Evolutionary conservation across 2,329 filamentous ascomycete genomes (phyloP).

Genomic region (Alternaria sp.): DNA sequence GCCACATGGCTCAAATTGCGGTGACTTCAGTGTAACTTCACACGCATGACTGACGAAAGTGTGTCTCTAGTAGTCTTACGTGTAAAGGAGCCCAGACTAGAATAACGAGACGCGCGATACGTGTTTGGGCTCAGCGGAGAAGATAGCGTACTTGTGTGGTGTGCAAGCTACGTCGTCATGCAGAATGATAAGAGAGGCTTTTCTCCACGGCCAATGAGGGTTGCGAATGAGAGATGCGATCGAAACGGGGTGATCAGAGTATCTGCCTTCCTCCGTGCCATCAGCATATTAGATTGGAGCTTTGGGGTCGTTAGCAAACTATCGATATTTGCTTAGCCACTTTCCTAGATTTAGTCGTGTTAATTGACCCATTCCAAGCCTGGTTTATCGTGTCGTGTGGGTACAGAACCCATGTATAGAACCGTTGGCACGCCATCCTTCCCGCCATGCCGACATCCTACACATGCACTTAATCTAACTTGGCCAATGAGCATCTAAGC

Average conservation of each 20-base stretch:
- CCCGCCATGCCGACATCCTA: background rate
- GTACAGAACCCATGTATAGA: background rate
- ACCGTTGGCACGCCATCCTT: slow-evolving; percentile 7
- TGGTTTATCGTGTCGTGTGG: background rate
- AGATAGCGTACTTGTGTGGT: background rate
- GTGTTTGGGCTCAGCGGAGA: background rate
- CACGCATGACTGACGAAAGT: background rate
- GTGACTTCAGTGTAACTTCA: slow-evolving; percentile 8
- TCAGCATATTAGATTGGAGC: background rate
- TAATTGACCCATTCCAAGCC: background rate
- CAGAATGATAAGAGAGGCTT: background rate
- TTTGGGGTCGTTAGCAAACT: background rate
- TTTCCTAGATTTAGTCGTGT: background rate
- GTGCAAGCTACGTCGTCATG: background rate
- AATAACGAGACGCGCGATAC: background rate
- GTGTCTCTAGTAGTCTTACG: background rate
- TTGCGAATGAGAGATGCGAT: background rate
- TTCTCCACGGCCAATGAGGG: background rate
- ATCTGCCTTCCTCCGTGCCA: background rate
- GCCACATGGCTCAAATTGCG: slow-evolving; percentile 19
- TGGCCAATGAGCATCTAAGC: slow-evolving; percentile 7
- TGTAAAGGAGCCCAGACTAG: background rate
- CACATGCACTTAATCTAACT: slow-evolving; percentile 16
- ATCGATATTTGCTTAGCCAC: background rate
- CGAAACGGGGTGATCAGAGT: background rate